phyloP scores from a whole-genome alignment of 2,329 filamentous ascomycete species.

The Onygenales sp. region DNA sequence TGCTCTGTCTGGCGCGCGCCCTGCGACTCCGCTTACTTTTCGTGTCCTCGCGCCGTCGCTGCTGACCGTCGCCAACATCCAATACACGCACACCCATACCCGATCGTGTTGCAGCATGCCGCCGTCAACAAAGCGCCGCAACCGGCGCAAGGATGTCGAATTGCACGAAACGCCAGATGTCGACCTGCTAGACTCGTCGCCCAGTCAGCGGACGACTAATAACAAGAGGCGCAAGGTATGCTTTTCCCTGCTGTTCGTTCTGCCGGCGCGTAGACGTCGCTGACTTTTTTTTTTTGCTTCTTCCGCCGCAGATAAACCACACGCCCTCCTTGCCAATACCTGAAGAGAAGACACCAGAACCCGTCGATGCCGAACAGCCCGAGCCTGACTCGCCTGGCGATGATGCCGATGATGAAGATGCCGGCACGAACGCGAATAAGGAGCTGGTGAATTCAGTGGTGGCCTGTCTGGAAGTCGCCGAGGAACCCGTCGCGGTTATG shows the following conservation, averaged over 20 bases:
- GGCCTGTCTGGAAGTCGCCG: conserved; percentile 34
- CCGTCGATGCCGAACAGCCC: conserved; percentile 17
- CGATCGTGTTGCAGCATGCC: conserved; percentile 24
- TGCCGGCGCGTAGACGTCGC: not conserved
- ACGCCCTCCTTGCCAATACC: conserved; percentile 25
- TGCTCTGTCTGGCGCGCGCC: too few relatives aligned
- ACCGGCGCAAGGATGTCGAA: conserved; percentile 36
- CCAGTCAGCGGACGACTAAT: conserved; percentile 32
- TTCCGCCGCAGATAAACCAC: conserved; percentile 13
- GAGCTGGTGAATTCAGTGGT: conserved; percentile 41
- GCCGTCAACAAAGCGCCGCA: conserved; percentile 34
- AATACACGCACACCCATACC: too few relatives aligned
- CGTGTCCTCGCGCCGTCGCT: too few relatives aligned
- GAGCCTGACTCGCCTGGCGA: conserved; percentile 30
- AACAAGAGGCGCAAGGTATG: conserved; percentile 40
- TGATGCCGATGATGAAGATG: conserved; percentile 31
- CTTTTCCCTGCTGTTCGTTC: conserved; percentile 6
- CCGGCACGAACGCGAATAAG: conserved; percentile 30
- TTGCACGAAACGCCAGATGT: conserved; percentile 36
- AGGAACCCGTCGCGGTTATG: conserved; percentile 35
- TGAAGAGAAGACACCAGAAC: conserved; percentile 26
- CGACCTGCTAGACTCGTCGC: conserved; percentile 39
- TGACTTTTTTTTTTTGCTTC: conserved; percentile 2
- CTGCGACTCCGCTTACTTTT: too few relatives aligned
- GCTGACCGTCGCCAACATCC: too few relatives aligned